A percentile compares a stretch with the other conserved stretches of the same genome.
Evolutionary conservation across 192 early-diverging fungal species (phyloP).

Genomic region (Podila epicladia): DNA sequence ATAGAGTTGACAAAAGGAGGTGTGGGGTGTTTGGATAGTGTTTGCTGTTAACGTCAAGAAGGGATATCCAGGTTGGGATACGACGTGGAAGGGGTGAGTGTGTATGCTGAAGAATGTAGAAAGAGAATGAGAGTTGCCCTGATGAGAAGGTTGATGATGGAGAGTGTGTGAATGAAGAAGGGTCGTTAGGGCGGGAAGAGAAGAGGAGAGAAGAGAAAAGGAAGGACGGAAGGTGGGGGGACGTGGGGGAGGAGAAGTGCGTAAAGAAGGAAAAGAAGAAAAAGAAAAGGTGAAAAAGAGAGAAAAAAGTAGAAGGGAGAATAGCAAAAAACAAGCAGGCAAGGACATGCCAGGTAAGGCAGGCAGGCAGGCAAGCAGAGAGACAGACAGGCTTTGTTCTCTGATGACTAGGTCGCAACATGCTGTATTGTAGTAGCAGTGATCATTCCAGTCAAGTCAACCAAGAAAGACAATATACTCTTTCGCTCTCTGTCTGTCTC

Average conservation of each 20-base stretch:
- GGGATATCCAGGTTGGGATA: too few species aligned
- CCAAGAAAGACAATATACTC: too few species aligned
- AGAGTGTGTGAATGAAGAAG: background rate
- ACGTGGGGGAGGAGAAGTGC: background rate
- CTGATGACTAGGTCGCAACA: too few species aligned
- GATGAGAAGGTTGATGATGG: background rate
- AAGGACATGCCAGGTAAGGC: too few species aligned
- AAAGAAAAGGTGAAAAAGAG: conserved; percentile 1
- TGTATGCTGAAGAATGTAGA: too few species aligned
- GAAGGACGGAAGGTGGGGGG: too few species aligned
- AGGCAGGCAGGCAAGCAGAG: background rate
- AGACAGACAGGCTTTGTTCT: too few species aligned
- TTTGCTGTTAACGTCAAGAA: background rate
- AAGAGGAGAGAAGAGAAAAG: background rate
- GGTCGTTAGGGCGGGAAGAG: background rate
- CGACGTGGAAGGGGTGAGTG: too few species aligned
- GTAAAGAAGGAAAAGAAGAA: background rate
- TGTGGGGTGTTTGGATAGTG: background rate
- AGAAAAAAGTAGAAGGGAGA: background rate
- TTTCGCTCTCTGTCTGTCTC: too few species aligned
- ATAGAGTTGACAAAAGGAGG: background rate
- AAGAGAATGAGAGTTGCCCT: background rate
- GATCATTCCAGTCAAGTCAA: too few species aligned
- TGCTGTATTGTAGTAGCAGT: too few species aligned
- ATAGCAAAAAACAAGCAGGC: background rate